A percentile compares a stretch with the other conserved stretches of the same genome.
Evolutionary conservation across 139 green algal genomes (phyloP).

Genomic region (Edaphochlamys debaryana): DNA sequence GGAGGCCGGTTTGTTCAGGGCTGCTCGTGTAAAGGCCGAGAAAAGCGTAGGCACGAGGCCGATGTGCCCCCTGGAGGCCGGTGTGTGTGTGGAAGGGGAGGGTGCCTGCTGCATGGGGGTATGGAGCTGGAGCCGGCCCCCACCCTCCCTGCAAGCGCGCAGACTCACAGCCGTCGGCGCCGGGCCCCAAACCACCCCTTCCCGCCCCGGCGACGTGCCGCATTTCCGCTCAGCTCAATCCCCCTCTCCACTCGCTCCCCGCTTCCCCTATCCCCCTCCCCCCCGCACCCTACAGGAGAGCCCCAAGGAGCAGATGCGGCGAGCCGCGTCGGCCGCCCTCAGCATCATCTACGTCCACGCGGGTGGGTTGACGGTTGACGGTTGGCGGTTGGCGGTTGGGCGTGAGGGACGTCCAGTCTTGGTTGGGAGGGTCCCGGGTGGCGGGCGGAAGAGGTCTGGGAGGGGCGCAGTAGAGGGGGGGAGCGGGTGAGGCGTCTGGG

Average conservation of each 20-base stretch:
- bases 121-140: too few relatives aligned
- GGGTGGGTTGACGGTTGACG: too few relatives aligned
- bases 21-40: too few relatives aligned
- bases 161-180: background rate
- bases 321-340: background rate
- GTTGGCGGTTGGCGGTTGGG: too few relatives aligned
- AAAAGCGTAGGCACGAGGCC: too few relatives aligned
- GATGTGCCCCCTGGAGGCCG: too few relatives aligned
- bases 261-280: background rate
- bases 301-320: background rate
- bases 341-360: constrained; percentile 31
- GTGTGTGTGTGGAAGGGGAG: too few relatives aligned
- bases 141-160: background rate
- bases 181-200: background rate
- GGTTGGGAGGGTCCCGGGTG: constrained; percentile 1
- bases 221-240: background rate
- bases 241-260: background rate
- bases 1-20: too few relatives aligned
- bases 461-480: too few relatives aligned
- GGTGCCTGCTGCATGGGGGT: too few relatives aligned
- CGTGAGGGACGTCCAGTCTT: background rate
- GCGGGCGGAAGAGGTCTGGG: too few relatives aligned
- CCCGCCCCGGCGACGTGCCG: background rate
- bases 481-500: background rate
- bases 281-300: too few relatives aligned